Evolutionary conservation across 2,329 filamentous ascomycete species (phyloP), one percentile per base, ranked within the genome.

Genomic region (Xylariaceae sp.): DNA sequence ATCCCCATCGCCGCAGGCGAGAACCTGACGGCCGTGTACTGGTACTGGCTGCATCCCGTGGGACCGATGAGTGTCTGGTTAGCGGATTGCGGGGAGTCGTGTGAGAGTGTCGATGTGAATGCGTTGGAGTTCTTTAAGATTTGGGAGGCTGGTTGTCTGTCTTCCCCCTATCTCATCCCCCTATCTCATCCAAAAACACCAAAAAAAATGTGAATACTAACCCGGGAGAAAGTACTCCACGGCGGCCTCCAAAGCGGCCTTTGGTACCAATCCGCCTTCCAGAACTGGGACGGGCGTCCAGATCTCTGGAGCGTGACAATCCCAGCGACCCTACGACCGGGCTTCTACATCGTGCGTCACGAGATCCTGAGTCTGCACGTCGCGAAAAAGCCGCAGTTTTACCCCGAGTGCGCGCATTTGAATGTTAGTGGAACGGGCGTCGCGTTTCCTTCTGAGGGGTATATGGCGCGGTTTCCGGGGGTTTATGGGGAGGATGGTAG

Each of bases 311-410:
- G 76, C 0, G 74, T 74, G 44, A 78, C 72, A 0, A 77, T 83
- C 10, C 80, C 80, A 0, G 65, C 70, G 2, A 73, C 70, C 1
- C 70, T 83, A 17, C 74, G 73, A 52, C 68, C 77, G 0, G 80
- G 80, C 3, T 71, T 78, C 45, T 82, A 82, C 64, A 68, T 83
- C 52, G 75, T 83, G 53, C 70, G 80, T 45, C 80, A 83, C 66
- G 80, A 83, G 71, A 76, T 82, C 57, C 64, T 82, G 37, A 79
- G 78, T 51, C 72, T 82, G 6, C 80, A 82, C 60, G 75, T 81
- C 56, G 75, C 73, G 18, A 74, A 79, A 54, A 76, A 72, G 63
- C 77, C 78, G 5, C 77, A 79, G 67, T 79, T 76, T 64, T 76
- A 75, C 53, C 72, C 73, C 17, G 72, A 75, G 60, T 77, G 74